These are phyloP conservation scores for Hebeloma cylindrosporum DNA, from an alignment of 768 basidiomycete species.

Conservation along the genomic window DNA sequence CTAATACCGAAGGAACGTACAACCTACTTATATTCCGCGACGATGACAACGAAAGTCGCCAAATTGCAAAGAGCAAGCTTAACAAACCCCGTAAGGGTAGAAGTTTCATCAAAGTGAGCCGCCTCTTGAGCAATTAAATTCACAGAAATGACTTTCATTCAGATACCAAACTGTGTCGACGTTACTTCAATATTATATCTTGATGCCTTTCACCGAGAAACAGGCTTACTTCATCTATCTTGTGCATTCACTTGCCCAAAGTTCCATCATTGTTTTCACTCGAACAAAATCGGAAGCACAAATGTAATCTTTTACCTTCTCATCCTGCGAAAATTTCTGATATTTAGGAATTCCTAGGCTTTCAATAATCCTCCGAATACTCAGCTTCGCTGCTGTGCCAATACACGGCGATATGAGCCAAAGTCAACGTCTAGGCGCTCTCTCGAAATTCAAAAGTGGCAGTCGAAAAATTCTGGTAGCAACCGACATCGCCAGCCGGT, in stretches of 20 bases:
- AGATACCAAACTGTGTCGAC: slow-evolving; percentile 98
- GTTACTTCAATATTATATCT: slow-evolving; percentile 92
- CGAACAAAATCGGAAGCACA: slow-evolving; percentile 93
- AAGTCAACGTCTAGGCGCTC: slow-evolving; percentile 87
- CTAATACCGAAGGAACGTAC: slow-evolving; percentile 91
- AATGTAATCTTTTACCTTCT: slow-evolving; percentile 42
- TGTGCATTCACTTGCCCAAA: slow-evolving; percentile 84
- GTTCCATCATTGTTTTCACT: slow-evolving; percentile 95
- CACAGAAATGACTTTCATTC: slow-evolving; percentile 9
- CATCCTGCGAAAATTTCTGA: neutral
- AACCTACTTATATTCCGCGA: slow-evolving; percentile 96
- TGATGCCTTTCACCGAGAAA: slow-evolving; percentile 89
- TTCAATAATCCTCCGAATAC: slow-evolving; percentile 82
- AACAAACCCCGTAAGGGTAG: slow-evolving; percentile 88
- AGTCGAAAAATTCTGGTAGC: slow-evolving; percentile 91
- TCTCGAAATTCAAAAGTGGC: slow-evolving; percentile 95
- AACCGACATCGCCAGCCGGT: slow-evolving; percentile 95
- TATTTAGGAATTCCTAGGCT: slow-evolving; percentile 45
- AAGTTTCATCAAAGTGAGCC: slow-evolving; percentile 88
- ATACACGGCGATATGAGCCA: slow-evolving; percentile 95
- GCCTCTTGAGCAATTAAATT: neutral
- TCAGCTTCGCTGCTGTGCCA: slow-evolving; percentile 94
- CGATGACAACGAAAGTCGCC: slow-evolving; percentile 98
- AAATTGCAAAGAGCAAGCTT: slow-evolving; percentile 95
- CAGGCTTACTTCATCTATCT: slow-evolving; percentile 90